Percentiles rank a stretch among this genome's conserved stretches.
Conservation (phyloP, 306 rosid species). For the Dryas drummondii region DNA sequence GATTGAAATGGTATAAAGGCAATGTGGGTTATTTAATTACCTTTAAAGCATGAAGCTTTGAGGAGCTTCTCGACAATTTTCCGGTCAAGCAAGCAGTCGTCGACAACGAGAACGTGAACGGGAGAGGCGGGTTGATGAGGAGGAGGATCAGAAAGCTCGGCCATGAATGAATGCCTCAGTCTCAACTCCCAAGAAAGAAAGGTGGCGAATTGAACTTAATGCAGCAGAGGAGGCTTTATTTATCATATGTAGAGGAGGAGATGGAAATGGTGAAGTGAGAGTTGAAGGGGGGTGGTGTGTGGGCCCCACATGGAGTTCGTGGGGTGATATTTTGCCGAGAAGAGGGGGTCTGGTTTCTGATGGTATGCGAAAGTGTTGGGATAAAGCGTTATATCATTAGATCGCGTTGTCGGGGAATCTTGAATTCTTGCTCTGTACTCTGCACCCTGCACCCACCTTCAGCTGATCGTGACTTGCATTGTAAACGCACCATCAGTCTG, state of each 20-base stretch:
- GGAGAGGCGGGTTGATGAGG: not conserved
- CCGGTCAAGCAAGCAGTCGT: constrained; percentile 15
- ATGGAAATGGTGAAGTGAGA: not conserved
- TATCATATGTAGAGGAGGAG: not conserved
- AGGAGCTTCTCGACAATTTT: constrained; percentile 10
- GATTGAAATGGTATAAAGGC: not conserved
- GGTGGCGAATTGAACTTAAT: not conserved
- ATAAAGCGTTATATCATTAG: constrained; percentile 5
- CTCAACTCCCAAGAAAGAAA: too few species aligned
- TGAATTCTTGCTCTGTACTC: not conserved
- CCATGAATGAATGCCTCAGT: not conserved
- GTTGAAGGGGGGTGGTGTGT: not conserved
- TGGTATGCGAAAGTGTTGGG: not conserved
- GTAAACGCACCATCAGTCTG: too few species aligned
- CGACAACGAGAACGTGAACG: constrained; percentile 13
- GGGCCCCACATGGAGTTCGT: constrained; percentile 1
- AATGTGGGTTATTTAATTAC: not conserved
- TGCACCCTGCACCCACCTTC: not conserved
- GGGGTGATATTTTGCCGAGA: not conserved
- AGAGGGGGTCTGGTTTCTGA: not conserved
- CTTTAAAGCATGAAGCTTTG: not conserved
- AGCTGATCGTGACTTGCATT: not conserved
- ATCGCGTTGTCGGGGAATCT: constrained; percentile 10
- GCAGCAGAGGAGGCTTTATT: too few species aligned
- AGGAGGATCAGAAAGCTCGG: constrained; percentile 1